Conservation (phyloP, 2,329 filamentous ascomycete species). For the Colletotrichum falcatum region DNA sequence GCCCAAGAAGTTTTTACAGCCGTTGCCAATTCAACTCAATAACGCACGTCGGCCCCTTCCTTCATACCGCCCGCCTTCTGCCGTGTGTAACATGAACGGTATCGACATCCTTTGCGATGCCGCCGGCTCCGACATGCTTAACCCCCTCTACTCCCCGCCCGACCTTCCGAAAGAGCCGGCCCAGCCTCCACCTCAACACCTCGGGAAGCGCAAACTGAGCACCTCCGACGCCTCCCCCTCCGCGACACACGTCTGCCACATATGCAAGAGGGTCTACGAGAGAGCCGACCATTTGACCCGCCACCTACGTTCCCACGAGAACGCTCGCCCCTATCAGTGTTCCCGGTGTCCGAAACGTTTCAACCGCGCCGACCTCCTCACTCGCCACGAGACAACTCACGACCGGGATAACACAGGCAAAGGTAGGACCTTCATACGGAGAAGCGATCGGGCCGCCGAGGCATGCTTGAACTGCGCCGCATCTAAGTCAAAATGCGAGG, state of each 20-base stretch:
- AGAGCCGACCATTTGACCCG: slow-evolving; percentile 38
- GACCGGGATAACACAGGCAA: slow-evolving; percentile 38
- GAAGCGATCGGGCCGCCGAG: slow-evolving; percentile 37
- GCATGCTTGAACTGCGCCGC: slow-evolving; percentile 37
- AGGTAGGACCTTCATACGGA: slow-evolving; percentile 33
- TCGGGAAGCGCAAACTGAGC: slow-evolving; percentile 34
- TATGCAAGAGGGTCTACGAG: slow-evolving; percentile 37
- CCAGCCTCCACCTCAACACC: slow-evolving; percentile 23
- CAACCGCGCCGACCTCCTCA: slow-evolving; percentile 38
- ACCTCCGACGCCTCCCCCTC: slow-evolving; percentile 27
- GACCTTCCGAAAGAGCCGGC: slow-evolving; percentile 29
- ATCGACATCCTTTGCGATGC: slow-evolving; percentile 38
- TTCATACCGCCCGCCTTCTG: background rate
- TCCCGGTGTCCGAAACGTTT: slow-evolving; percentile 36
- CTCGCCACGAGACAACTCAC: slow-evolving; percentile 38
- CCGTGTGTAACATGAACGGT: slow-evolving; percentile 30
- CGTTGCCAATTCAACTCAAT: slow-evolving; percentile 22
- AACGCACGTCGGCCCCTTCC: background rate
- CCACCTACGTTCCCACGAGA: slow-evolving; percentile 37
- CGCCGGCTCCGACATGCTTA: slow-evolving; percentile 39
- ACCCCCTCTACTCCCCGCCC: slow-evolving; percentile 25
- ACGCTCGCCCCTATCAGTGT: slow-evolving; percentile 36
- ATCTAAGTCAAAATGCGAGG: slow-evolving; percentile 40
- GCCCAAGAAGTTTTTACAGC: slow-evolving; percentile 15
- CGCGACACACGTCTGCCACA: slow-evolving; percentile 34